Conservation (phyloP, 352 stramenopile genomes). For the Blastocystis sp. region DNA sequence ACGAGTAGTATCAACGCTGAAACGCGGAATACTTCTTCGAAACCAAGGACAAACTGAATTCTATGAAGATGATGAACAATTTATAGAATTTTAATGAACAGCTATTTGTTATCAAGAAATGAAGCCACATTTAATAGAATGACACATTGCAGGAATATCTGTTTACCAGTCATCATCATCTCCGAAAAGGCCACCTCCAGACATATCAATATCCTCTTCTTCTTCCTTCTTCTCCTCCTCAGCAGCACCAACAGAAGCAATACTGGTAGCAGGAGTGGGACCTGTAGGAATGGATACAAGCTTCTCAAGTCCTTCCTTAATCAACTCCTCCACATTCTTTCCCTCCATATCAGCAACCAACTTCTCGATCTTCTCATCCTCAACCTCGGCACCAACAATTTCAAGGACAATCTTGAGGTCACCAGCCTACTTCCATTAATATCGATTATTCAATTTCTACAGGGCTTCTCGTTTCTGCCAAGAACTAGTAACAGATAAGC, state of each 20-base stretch:
- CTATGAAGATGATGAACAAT: constrained; percentile 57
- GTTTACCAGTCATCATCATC: constrained; percentile 20
- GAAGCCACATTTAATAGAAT: no score
- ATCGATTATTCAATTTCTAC: no score
- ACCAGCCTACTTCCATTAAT: constrained; percentile 75
- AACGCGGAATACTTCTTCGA: constrained; percentile 60
- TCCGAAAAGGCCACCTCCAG: constrained; percentile 70
- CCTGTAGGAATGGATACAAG: constrained; percentile 68
- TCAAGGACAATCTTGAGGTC: constrained; percentile 86
- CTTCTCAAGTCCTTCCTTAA: constrained; percentile 69
- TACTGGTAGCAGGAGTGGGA: constrained; percentile 60
- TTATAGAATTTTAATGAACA: constrained; percentile 60
- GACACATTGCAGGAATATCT: no score
- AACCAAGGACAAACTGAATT: constrained; percentile 12
- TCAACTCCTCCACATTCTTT: constrained; percentile 78
- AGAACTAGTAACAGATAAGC: background rate
- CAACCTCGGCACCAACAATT: constrained; percentile 82
- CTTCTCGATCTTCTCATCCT: constrained; percentile 75
- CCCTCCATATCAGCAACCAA: constrained; percentile 75
- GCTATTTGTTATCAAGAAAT: background rate
- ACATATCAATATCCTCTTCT: constrained; percentile 72
- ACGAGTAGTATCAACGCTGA: constrained; percentile 54
- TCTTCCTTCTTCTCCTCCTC: constrained; percentile 70
- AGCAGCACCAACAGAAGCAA: constrained; percentile 70
- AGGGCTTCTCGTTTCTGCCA: background rate